These are phyloP conservation scores for Phylloporus arenicola DNA, from an alignment of 768 basidiomycete genomes.

Conservation along the genomic window DNA sequence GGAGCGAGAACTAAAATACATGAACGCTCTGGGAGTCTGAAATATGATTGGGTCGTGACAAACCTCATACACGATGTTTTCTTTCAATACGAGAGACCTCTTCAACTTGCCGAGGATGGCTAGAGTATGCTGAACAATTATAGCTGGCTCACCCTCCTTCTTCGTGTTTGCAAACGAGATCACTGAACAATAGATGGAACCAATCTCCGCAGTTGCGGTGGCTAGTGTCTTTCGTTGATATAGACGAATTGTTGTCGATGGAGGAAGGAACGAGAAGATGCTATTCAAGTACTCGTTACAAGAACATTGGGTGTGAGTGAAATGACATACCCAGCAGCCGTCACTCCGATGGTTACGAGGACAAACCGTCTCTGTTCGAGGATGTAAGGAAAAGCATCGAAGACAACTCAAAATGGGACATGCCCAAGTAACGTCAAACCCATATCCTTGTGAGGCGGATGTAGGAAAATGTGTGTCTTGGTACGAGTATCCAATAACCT, in stretches of 20 bases:
- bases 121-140: slow-evolving; percentile 60
- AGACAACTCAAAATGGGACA: slow-evolving; percentile 6
- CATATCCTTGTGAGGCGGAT: slow-evolving; percentile 52
- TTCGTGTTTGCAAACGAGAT: slow-evolving; percentile 64
- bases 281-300: slow-evolving; percentile 30
- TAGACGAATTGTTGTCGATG: slow-evolving; percentile 64
- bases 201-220: slow-evolving; percentile 62
- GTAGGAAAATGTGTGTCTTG: slow-evolving; percentile 47
- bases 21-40: background rate
- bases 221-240: slow-evolving; percentile 71
- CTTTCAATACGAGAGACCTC: slow-evolving; percentile 48
- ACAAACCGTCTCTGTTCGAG: slow-evolving; percentile 53
- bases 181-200: slow-evolving; percentile 69
- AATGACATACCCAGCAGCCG: slow-evolving; percentile 65
- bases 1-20: slow-evolving; percentile 56
- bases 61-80: slow-evolving; percentile 67
- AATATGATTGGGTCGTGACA: slow-evolving; percentile 4
- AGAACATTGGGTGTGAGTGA: background rate
- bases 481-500: slow-evolving; percentile 75
- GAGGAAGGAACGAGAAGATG: slow-evolving; percentile 67
- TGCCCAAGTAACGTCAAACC: slow-evolving; percentile 71
- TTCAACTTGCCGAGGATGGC: slow-evolving; percentile 72
- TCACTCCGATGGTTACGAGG: slow-evolving; percentile 65
- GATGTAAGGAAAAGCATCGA: background rate
- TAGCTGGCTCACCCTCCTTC: slow-evolving; percentile 42